These are phyloP conservation scores for Fusarium nisikadoi DNA, from an alignment of 2,329 filamentous ascomycete species.

Conservation along the genomic window DNA sequence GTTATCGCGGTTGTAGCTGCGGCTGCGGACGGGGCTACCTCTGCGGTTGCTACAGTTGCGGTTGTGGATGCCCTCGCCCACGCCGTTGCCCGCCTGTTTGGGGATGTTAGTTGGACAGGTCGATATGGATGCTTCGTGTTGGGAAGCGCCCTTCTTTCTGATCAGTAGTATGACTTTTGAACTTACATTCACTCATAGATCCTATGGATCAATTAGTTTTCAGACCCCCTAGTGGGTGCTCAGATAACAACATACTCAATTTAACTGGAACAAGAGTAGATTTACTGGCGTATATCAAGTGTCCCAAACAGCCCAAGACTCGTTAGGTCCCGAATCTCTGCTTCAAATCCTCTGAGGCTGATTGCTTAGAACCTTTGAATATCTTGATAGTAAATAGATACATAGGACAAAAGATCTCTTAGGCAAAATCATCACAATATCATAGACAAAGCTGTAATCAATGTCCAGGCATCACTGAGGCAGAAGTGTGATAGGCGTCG, in stretches of 20 bases:
- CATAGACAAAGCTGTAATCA: not conserved
- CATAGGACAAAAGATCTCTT: not conserved
- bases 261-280: not conserved
- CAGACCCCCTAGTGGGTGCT: not conserved
- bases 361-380: no score
- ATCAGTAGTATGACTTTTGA: not conserved
- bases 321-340: not conserved
- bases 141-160: not conserved
- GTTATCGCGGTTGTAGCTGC: not conserved
- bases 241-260: not conserved
- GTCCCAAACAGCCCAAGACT: accelerated
- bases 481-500: not conserved
- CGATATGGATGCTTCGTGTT: accelerated
- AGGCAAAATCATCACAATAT: not conserved
- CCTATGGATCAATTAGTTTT: not conserved
- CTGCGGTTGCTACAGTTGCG: not conserved
- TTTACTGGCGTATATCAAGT: accelerated
- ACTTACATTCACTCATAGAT: not conserved
- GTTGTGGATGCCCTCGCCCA: not conserved
- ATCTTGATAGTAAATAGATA: no score
- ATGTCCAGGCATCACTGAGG: not conserved
- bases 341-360: not conserved
- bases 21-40: not conserved
- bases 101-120: not conserved
- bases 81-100: not conserved